Percentiles rank a stretch among this genome's conserved stretches.
Evolutionary conservation across 208 protist genomes (phyloP).

Genomic region (Crithidia expoeki): DNA sequence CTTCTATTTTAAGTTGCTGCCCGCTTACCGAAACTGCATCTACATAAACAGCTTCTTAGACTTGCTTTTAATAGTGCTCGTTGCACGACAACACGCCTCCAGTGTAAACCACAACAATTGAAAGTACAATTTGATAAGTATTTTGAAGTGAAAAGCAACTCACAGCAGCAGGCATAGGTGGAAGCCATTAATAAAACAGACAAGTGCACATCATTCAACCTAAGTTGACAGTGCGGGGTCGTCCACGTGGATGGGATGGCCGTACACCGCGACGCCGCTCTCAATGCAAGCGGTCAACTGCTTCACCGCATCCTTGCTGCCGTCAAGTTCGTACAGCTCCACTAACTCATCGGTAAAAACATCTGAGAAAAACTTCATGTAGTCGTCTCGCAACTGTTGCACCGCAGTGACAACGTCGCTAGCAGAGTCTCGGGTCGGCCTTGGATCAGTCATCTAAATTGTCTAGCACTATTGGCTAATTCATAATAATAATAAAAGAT

Average conservation of each 20-base stretch:
- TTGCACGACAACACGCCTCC: no score
- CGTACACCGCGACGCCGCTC: slow-evolving; percentile 80
- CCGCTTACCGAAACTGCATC: no score
- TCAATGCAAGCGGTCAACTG: slow-evolving; percentile 87
- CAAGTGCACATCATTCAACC: neutral
- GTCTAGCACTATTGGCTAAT: no score
- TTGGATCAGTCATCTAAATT: neutral
- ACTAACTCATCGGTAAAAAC: slow-evolving; percentile 83
- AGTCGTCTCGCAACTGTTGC: slow-evolving; percentile 71
- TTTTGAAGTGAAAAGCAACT: neutral
- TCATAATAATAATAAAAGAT: no score
- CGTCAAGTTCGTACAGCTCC: slow-evolving; percentile 81
- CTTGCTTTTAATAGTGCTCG: no score
- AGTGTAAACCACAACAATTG: neutral
- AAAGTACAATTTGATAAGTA: neutral
- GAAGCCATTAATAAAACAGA: neutral
- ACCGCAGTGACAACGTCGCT: slow-evolving; percentile 31
- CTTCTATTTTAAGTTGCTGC: no score
- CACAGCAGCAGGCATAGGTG: neutral
- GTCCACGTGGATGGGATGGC: slow-evolving; percentile 53
- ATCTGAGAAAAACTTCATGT: slow-evolving; percentile 90
- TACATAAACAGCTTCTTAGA: no score
- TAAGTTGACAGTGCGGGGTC: slow-evolving; percentile 1
- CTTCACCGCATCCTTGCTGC: slow-evolving; percentile 72
- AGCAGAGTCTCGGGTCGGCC: neutral